These are phyloP conservation scores for Fusarium hostae DNA, from an alignment of 2,329 filamentous ascomycete species.

Conservation along the genomic window DNA sequence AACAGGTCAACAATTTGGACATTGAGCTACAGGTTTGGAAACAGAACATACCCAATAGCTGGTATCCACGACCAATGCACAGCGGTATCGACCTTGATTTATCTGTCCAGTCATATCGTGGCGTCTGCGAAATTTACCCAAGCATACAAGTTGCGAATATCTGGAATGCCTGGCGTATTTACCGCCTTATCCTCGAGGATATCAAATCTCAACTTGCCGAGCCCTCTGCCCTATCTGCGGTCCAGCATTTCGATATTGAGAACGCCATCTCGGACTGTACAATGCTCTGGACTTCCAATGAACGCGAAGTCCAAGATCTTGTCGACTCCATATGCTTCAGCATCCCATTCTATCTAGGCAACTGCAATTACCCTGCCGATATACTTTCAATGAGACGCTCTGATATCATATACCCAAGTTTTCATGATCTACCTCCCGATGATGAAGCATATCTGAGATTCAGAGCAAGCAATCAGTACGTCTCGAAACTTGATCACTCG, in stretches of 20 bases:
- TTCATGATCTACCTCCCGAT: conserved; percentile 2
- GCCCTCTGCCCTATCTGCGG: fast-evolving
- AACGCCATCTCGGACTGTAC: fast-evolving
- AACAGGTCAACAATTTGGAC: background rate
- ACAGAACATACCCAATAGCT: background rate
- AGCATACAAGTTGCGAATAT: conserved; percentile 33
- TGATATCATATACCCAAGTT: conserved; percentile 2
- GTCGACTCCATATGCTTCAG: conserved; percentile 19
- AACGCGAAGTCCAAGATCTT: background rate
- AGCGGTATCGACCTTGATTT: fast-evolving
- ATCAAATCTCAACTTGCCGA: background rate
- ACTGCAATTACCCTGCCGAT: background rate
- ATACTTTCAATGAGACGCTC: background rate
- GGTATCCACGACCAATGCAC: background rate
- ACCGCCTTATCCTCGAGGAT: conserved; percentile 2
- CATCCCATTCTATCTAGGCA: conserved; percentile 36
- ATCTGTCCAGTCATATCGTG: background rate
- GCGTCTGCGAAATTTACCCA: conserved; percentile 4
- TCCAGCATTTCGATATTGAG: fast-evolving
- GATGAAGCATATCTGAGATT: background rate
- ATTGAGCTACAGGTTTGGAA: conserved; percentile 3
- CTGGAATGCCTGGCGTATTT: conserved; percentile 31
- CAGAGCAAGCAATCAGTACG: background rate
- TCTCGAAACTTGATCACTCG: conserved; percentile 16
- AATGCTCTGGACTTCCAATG: background rate